Evolutionary conservation across 306 rosid genomes (phyloP).

Genomic region (Ceratonia siliqua): DNA sequence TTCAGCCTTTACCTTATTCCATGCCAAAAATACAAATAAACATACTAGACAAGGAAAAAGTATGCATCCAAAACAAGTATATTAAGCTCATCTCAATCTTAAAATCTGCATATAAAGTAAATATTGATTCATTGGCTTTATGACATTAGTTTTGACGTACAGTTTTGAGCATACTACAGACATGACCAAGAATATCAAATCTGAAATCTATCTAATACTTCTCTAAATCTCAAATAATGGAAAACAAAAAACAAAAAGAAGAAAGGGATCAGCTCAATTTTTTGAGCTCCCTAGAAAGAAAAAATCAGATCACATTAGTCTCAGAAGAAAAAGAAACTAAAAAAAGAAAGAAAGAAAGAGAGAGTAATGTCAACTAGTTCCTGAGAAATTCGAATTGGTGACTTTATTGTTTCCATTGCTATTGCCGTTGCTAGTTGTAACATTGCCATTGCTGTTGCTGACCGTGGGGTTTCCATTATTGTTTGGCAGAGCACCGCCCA

Average conservation of each 20-base stretch:
- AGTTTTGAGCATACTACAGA: constrained; percentile 32
- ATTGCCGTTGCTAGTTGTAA: constrained; percentile 19
- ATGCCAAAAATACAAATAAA: background rate
- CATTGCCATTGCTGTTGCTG: constrained; percentile 23
- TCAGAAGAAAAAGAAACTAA: background rate
- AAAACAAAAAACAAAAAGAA: background rate
- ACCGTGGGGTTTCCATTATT: constrained; percentile 16
- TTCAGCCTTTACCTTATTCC: constrained; percentile 14
- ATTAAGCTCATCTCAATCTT: no score
- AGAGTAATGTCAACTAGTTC: constrained; percentile 21
- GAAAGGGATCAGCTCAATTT: constrained; percentile 23
- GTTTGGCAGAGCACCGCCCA: constrained; percentile 49
- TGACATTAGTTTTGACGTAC: constrained; percentile 18
- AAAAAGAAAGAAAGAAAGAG: background rate
- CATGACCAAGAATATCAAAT: constrained; percentile 39
- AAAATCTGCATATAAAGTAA: no score
- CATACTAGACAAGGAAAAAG: background rate
- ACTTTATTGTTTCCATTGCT: constrained; percentile 42
- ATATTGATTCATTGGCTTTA: no score
- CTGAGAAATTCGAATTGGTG: constrained; percentile 40
- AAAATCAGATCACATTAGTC: constrained; percentile 1
- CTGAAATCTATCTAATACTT: constrained; percentile 19
- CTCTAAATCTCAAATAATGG: constrained; percentile 17
- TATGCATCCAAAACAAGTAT: no score
- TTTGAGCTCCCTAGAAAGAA: constrained; percentile 18